A percentile compares a stretch with the other conserved stretches of the same genome.
These are phyloP conservation scores for Schoenoplectus triqueter DNA, from an alignment of 202 grass and related monocot species.

Conservation along the genomic window DNA sequence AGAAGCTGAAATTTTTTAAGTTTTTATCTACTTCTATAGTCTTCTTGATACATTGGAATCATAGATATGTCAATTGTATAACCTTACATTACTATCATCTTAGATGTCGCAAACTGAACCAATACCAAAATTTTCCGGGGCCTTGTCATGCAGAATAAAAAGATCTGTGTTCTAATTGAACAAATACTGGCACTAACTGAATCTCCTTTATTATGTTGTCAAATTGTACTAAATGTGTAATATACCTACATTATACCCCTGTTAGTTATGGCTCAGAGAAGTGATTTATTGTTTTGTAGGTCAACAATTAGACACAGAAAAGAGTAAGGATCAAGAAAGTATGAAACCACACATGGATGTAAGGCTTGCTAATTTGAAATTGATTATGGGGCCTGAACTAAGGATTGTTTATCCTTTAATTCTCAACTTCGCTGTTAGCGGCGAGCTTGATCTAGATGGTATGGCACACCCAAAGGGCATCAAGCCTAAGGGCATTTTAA, in stretches of 20 bases:
- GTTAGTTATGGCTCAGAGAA: constrained; percentile 12
- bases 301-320: constrained; percentile 68
- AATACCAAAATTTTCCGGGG: not conserved
- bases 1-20: not conserved
- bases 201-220: not conserved
- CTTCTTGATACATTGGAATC: constrained; percentile 9
- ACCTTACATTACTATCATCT: too few relatives aligned
- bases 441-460: constrained; percentile 91
- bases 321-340: constrained; percentile 63
- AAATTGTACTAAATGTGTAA: constrained; percentile 5
- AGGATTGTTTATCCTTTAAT: constrained; percentile 97
- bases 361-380: constrained; percentile 81
- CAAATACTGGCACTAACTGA: not conserved
- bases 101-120: not conserved
- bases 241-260: not conserved
- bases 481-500: constrained; percentile 85
- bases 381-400: constrained; percentile 90
- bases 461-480: constrained; percentile 89
- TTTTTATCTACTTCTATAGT: not conserved
- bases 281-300: constrained; percentile 43
- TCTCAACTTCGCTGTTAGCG: constrained; percentile 92
- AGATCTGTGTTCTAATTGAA: not conserved
- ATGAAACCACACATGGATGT: constrained; percentile 72
- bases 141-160: constrained; percentile 12
- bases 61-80: not conserved